Percentiles rank a stretch among this genome's conserved stretches.
phyloP scores from a whole-genome alignment of 345 rosid species.

The Melaleuca alternifolia region DNA sequence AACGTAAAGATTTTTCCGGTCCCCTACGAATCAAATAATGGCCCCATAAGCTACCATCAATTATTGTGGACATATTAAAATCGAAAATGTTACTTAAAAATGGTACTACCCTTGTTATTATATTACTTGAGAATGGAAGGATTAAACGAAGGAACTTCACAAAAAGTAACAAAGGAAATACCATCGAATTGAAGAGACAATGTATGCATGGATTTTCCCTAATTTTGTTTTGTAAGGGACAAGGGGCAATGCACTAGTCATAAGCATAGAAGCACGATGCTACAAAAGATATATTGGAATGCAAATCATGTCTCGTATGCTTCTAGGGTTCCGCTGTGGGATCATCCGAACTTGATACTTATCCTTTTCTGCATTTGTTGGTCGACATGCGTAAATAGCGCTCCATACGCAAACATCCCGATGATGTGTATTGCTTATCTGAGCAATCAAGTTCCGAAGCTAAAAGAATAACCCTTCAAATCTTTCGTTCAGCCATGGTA shows the following conservation, averaged over 20 bases:
- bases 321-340: background rate
- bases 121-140: background rate
- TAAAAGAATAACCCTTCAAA: no score
- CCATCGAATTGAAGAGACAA: background rate
- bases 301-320: background rate
- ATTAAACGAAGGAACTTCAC: no score
- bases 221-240: background rate
- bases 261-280: background rate
- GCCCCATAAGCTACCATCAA: background rate
- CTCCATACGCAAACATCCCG: background rate
- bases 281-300: background rate
- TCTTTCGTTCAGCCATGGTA: no score
- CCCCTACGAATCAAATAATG: background rate
- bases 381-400: background rate
- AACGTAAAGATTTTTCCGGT: background rate
- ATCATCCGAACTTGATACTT: background rate
- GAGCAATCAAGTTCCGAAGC: no score
- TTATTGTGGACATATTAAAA: background rate
- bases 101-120: background rate
- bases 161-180: background rate
- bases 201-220: rapidly evolving
- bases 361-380: background rate
- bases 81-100: background rate
- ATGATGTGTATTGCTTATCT: background rate
- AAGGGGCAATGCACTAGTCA: background rate